A percentile compares a stretch with the other conserved stretches of the same genome.
phyloP scores from a whole-genome alignment of 805 yeast species.

The Dipodascopsis uninucleata region DNA sequence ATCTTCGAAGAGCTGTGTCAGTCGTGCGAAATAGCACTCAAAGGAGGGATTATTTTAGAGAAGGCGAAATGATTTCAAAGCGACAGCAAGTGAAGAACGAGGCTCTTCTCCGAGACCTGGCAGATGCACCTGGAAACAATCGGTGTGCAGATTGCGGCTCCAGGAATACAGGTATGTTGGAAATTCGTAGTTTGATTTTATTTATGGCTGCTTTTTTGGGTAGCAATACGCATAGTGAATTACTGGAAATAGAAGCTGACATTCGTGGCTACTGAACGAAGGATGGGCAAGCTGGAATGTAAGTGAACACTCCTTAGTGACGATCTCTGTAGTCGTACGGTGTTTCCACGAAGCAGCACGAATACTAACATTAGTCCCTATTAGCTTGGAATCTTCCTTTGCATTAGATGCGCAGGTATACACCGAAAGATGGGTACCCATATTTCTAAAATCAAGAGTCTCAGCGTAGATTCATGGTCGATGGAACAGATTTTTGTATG shows the following conservation, averaged over 20 bases:
- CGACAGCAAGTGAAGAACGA: conserved; percentile 46
- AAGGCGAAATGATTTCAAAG: conserved; percentile 39
- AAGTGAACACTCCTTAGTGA: conserved; percentile 9
- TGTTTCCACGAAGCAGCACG: too few species aligned
- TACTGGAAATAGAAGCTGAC: conserved; percentile 6
- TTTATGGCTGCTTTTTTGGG: neutral
- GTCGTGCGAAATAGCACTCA: too few species aligned
- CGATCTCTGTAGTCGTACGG: neutral
- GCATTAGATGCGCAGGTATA: conserved; percentile 80
- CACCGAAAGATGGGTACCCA: conserved; percentile 65
- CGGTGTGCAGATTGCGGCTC: conserved; percentile 77
- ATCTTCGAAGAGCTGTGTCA: too few species aligned
- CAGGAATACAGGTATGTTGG: conserved; percentile 52
- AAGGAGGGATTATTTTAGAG: too few species aligned
- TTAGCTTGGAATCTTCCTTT: conserved; percentile 64
- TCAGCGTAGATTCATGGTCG: conserved; percentile 71
- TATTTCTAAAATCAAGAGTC: conserved; percentile 63
- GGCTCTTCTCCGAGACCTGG: conserved; percentile 53
- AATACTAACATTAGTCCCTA: too few species aligned
- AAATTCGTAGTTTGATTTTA: neutral
- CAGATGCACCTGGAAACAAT: conserved; percentile 60
- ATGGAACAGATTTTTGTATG: conserved; percentile 49
- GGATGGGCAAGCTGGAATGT: conserved; percentile 38
- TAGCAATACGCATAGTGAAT: neutral
- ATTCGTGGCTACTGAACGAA: conserved; percentile 1